These are phyloP conservation scores for Phyllostachys edulis DNA, from an alignment of 176 grass and related monocot genomes.

Conservation along the genomic window DNA sequence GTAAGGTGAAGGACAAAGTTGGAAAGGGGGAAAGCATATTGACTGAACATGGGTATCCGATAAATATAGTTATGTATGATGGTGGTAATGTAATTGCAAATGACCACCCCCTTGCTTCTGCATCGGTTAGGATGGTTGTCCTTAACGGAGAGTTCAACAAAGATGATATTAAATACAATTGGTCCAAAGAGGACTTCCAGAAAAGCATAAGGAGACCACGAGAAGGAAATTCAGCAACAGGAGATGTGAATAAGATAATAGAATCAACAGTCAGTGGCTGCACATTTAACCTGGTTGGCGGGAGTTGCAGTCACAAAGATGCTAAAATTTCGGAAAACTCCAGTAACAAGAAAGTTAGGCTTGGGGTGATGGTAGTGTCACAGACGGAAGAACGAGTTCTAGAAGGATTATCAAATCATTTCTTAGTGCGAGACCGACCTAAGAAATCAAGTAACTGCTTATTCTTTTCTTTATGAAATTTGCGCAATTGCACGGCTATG, in stretches of 20 bases:
- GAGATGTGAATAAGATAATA: background rate
- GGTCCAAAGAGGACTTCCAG: background rate
- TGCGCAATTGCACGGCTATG: no score
- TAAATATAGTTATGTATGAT: background rate
- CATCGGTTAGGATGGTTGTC: background rate
- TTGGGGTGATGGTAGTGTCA: background rate
- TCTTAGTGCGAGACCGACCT: background rate
- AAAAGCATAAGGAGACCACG: background rate
- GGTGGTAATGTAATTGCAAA: background rate
- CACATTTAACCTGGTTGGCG: background rate
- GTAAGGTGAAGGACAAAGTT: background rate
- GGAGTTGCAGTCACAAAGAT: background rate
- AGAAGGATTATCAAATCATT: slow-evolving; percentile 8
- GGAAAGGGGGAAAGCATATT: background rate
- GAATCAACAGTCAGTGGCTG: background rate
- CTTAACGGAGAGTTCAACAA: background rate
- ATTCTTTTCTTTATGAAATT: background rate
- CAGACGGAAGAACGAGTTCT: background rate
- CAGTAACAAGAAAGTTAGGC: background rate
- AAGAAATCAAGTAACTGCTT: background rate
- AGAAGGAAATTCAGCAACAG: background rate
- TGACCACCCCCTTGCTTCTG: background rate
- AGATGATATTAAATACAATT: background rate
- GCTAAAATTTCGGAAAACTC: background rate
- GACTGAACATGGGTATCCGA: background rate